Conservation (phyloP, 768 basidiomycete species). For the Hericium erinaceus region DNA sequence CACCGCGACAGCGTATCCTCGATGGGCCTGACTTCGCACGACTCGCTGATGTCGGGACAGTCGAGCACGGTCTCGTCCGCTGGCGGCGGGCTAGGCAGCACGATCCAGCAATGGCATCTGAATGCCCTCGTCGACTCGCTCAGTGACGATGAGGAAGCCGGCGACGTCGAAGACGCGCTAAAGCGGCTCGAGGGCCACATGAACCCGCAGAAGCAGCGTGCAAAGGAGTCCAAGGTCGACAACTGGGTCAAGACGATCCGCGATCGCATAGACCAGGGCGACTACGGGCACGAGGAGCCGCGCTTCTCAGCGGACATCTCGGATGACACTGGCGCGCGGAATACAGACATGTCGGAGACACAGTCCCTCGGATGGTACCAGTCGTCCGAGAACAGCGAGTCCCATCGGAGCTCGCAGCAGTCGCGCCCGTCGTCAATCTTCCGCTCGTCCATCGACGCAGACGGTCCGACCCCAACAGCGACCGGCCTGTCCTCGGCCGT, state of each 20-base stretch:
- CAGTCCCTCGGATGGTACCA: constrained; percentile 1
- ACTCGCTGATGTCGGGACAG: constrained; percentile 43
- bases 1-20: constrained; percentile 68
- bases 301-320: constrained; percentile 41
- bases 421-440: constrained; percentile 5
- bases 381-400: constrained; percentile 5
- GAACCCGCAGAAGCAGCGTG: constrained; percentile 59
- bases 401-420: constrained; percentile 1
- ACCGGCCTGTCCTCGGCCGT: neutral
- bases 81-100: constrained; percentile 31
- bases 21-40: constrained; percentile 55
- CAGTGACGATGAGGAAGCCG: constrained; percentile 64
- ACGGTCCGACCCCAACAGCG: constrained; percentile 5
- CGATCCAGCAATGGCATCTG: constrained; percentile 76
- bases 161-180: constrained; percentile 78
- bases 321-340: constrained; percentile 8
- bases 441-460: neutral
- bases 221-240: constrained; percentile 70
- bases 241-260: constrained; percentile 72
- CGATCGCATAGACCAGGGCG: constrained; percentile 53
- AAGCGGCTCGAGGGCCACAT: constrained; percentile 79
- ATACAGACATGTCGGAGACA: neutral
- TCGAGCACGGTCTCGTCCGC: constrained; percentile 28
- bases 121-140: constrained; percentile 65
- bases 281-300: constrained; percentile 55